Evolutionary conservation across 352 stramenopile genomes (phyloP), one percentile per base, ranked within the genome.

Genomic region (Peronospora farinosa): DNA sequence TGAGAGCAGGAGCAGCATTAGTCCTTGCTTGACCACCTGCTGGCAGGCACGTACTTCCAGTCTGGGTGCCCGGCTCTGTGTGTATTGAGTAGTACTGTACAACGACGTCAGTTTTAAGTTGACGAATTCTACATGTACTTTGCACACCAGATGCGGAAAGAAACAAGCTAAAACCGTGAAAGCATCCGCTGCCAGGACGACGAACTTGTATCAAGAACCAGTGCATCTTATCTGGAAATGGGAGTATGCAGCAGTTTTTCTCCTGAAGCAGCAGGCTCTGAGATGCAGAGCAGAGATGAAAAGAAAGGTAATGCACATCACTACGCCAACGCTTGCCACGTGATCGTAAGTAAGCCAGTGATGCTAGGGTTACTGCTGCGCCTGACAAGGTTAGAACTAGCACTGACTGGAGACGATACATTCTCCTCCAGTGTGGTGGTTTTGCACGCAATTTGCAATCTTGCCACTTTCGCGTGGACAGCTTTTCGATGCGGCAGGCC

Each of bases 1-100:
- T 41, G 47, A 17, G 60, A 64, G 54, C 43, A 57, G 54, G 41
- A 15, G 42, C 42, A 62, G 57, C 51, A 66, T 63, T 40, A 42
- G 55, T 37, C 54, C 19, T 19, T 13, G 32, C 17, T 36, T 37
- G 39, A 21, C 44, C 48, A 46, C 54, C 60, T 65, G 46, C 41
- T 65, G 55, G 50, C 46, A 57, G 15, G 55, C 49, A 69, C 60
- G 60, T 57, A 62, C 42, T 44, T 21, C 32, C 3, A 25, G 45
- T 28, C 33, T 39, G 9, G 17, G 17, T 46, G 11, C 28, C 28
- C 4, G 28, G 10, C 28, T 32, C 28, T 32, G 28, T 32, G 8
- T 12, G 8, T 31, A 10, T 5, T 12, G 1, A 4, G 7, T 9
- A 32, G 28, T 12, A 32, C 0, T 32, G 28, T 32, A 32, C 28